Percentiles rank a stretch among this genome's conserved stretches.
Evolutionary conservation across 495 filamentous ascomycete species (phyloP).

Genomic region (Filosporella fistucella): DNA sequence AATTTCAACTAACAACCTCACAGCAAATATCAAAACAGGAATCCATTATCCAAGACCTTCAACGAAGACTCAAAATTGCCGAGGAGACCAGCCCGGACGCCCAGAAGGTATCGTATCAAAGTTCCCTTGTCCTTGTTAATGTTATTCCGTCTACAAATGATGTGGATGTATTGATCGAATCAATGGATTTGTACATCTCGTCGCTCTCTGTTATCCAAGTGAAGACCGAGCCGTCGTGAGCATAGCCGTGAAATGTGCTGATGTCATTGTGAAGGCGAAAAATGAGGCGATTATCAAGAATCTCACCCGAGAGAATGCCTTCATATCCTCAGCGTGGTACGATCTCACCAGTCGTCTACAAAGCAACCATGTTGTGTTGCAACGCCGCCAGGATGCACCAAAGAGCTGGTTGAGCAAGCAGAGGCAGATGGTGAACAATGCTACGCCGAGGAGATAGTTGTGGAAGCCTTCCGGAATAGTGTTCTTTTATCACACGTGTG

Average conservation of each 20-base stretch:
- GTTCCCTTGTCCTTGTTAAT: constrained; percentile 11
- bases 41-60: constrained; percentile 52
- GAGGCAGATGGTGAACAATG: constrained; percentile 66
- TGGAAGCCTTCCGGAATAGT: not conserved
- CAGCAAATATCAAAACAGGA: constrained; percentile 61
- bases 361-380: constrained; percentile 79
- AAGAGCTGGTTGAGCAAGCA: constrained; percentile 91
- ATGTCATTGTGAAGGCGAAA: constrained; percentile 36
- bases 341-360: constrained; percentile 80
- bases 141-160: not conserved
- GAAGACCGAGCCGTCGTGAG: no score
- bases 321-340: constrained; percentile 91
- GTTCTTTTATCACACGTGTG: not conserved
- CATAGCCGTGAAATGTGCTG: no score
- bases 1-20: constrained; percentile 10
- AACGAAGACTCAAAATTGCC: constrained; percentile 48
- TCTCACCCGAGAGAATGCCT: constrained; percentile 72
- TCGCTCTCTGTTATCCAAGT: no score
- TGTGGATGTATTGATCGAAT: no score
- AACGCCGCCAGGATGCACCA: constrained; percentile 68
- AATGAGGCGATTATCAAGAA: constrained; percentile 60
- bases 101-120: constrained; percentile 23
- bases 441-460: constrained; percentile 20
- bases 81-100: constrained; percentile 36
- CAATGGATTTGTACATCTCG: no score